phyloP scores from a whole-genome alignment of 495 filamentous ascomycete genomes.

The Podospora appendiculata region DNA sequence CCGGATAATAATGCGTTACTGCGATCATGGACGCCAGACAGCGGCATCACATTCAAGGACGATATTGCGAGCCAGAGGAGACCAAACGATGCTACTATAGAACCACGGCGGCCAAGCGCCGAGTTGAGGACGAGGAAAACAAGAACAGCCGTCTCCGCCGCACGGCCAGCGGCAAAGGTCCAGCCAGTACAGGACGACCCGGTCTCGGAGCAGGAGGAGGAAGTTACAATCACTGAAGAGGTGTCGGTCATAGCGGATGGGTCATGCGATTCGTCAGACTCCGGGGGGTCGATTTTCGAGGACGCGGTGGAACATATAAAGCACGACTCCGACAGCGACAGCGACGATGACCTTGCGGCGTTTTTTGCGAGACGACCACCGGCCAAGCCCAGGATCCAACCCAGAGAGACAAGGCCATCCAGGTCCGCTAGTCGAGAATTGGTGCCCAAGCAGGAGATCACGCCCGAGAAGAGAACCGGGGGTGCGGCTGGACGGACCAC shows the following conservation, averaged over 20 bases:
- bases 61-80: not conserved
- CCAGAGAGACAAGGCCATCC: not conserved
- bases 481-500: not conserved
- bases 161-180: too few relatives aligned
- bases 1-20: constrained; percentile 13
- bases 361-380: constrained; percentile 1
- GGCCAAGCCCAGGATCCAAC: constrained; percentile 1
- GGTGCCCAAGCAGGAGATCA: too few relatives aligned
- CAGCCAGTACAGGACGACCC: too few relatives aligned
- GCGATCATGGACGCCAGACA: constrained; percentile 16
- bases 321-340: not conserved
- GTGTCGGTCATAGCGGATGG: constrained; percentile 3
- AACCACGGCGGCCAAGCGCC: constrained; percentile 4
- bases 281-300: too few relatives aligned
- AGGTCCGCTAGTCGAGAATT: too few relatives aligned
- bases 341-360: constrained; percentile 10
- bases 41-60: not conserved
- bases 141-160: constrained; percentile 3
- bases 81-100: not conserved
- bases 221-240: constrained; percentile 15
- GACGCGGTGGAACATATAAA: not conserved
- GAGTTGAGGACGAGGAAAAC: constrained; percentile 15
- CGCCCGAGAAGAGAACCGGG: not conserved
- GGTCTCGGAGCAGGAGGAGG: constrained; percentile 14
- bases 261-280: too few relatives aligned